Percentiles rank a stretch among this genome's conserved stretches.
Conservation (phyloP, 495 filamentous ascomycete species). For the Xanthoparmelia taractica region DNA sequence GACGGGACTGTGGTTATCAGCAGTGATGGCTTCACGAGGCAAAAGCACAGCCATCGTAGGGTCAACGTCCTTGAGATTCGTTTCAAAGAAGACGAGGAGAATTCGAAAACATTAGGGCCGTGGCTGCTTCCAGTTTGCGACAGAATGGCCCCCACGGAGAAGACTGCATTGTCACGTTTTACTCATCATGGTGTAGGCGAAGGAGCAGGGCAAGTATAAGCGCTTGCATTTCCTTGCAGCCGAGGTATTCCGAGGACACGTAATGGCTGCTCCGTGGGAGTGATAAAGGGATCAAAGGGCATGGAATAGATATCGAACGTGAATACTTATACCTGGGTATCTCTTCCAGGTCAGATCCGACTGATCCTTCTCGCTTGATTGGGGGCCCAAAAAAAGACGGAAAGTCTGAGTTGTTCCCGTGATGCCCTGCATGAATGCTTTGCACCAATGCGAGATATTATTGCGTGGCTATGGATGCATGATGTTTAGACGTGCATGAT, state of each 20-base stretch:
- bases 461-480: background rate
- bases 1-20: slow-evolving; percentile 10
- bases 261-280: background rate
- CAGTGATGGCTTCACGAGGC: background rate
- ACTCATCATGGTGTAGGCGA: background rate
- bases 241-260: background rate
- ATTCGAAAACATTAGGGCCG: too few species aligned
- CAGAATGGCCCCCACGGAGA: background rate
- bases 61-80: background rate
- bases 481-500: too few species aligned
- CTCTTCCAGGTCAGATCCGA: too few species aligned
- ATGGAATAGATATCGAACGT: background rate
- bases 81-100: too few species aligned
- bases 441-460: too few species aligned
- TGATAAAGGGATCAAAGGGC: too few species aligned
- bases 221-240: background rate
- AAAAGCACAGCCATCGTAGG: background rate
- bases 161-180: background rate
- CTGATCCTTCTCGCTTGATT: background rate
- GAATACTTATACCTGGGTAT: background rate
- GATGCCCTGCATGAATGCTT: too few species aligned
- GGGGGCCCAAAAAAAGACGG: background rate
- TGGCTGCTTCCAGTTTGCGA: background rate
- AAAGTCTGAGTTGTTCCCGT: too few species aligned
- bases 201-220: background rate